Evolutionary conservation across 1,284 basidiomycete genomes (phyloP), one percentile per base, ranked within the genome.

Genomic region (Marasmius fiardii): DNA sequence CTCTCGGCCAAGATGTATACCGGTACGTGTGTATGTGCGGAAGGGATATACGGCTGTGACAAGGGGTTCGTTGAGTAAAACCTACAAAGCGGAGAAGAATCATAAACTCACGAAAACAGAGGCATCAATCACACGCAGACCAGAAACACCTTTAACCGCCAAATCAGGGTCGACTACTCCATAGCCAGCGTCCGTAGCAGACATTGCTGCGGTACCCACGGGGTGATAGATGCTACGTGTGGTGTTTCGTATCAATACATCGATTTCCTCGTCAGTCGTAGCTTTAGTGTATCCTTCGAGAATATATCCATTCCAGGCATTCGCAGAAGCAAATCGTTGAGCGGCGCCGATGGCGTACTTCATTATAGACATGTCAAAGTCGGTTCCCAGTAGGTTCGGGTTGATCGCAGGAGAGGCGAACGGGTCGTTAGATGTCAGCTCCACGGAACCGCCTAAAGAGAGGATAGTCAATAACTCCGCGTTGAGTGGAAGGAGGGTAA

Each of bases 81-180:
- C n/a, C n/a, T n/a, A n/a, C n/a, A n/a, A n/a, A n/a, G n/a, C n/a
- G n/a, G n/a, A 43, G 61, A 64, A 20, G 54, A 21, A 21, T 24
- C 7, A 7, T 6, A 41, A 8, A 61, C 63, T 59, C 52, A 65
- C 64, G 34, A 71, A 68, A 11, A 74, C 65, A 1, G 68, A 70
- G 1, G 72, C 64, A 61, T 76, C 74, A 21, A 71, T 64, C 41
- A 76, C 66, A 7, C 74, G 63, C 53, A 76, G 58, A 33, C 67
- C 65, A 14, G 56, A 24, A 52, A 67, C 60, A 14, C 68, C 67
- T 43, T 71, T 70, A 16, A 71, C 67, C 21, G 63, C 58, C 43
- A 86, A 66, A 55, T 77, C 74, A 8, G 79, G 71, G 65, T 80
- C 78, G 39, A 86, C 78, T 18, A 84, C 82, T 7, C 67, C 69